These are phyloP conservation scores for Tolypocladium inflatum DNA, from an alignment of 2,329 filamentous ascomycete genomes.

Conservation along the genomic window DNA sequence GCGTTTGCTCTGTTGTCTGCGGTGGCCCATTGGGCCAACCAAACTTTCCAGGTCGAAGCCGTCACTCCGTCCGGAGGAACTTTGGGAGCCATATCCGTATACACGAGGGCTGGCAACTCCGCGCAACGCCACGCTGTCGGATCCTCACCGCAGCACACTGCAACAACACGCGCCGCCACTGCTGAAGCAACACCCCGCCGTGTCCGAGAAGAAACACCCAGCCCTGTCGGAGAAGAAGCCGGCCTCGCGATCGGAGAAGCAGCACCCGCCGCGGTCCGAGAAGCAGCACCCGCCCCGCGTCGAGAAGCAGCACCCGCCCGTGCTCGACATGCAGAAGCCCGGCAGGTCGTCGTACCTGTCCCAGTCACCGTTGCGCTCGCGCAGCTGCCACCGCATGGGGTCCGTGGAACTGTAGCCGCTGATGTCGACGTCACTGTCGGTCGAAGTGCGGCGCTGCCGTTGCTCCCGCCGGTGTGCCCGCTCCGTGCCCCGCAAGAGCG, in stretches of 20 bases:
- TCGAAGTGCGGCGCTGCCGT: background rate
- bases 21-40: no score
- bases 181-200: slow-evolving; percentile 3
- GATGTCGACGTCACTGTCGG: background rate
- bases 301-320: slow-evolving; percentile 1
- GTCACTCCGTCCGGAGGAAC: no score
- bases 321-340: background rate
- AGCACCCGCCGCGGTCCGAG: slow-evolving; percentile 6
- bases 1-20: no score
- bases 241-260: slow-evolving; percentile 5
- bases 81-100: no score
- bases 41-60: no score
- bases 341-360: background rate
- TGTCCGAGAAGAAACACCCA: slow-evolving; percentile 6
- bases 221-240: slow-evolving; percentile 5
- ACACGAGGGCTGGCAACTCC: no score
- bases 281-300: background rate
- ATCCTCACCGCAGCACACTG: background rate
- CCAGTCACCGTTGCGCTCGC: slow-evolving; percentile 5
- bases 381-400: slow-evolving; percentile 5
- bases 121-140: background rate
- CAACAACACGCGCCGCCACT: background rate
- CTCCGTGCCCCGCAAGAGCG: background rate
- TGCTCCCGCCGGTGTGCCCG: background rate
- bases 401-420: slow-evolving; percentile 1